Evolutionary conservation across 2,329 filamentous ascomycete genomes (phyloP).

Genomic region (Magnaporthales sp.): DNA sequence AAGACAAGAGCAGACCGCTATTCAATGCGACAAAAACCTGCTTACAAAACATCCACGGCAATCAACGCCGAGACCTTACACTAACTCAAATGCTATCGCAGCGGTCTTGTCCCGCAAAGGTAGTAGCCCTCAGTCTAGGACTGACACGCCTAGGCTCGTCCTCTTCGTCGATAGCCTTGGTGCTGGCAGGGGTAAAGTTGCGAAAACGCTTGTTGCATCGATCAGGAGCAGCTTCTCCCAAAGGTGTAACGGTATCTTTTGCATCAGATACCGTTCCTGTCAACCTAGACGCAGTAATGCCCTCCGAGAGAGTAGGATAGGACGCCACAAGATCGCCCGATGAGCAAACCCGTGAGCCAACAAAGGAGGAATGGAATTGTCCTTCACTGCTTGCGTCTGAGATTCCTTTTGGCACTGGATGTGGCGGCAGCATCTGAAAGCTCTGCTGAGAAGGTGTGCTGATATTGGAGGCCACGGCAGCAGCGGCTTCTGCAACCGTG

Average conservation of each 20-base stretch:
- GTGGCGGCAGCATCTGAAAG: constrained; percentile 7
- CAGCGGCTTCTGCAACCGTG: constrained; percentile 12
- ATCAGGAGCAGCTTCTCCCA: constrained; percentile 1
- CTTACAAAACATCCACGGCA: neutral
- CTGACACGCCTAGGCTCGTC: constrained; percentile 33
- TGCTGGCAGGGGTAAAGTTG: constrained; percentile 35
- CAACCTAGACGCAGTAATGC: neutral
- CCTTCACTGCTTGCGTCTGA: constrained; percentile 17
- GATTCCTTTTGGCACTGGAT: constrained; percentile 4
- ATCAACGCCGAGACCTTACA: neutral
- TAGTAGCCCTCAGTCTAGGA: constrained; percentile 17
- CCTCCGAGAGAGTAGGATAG: constrained; percentile 16
- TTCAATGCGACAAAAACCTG: neutral
- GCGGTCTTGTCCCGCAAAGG: neutral
- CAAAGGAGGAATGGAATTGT: constrained; percentile 19
- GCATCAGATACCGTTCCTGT: neutral
- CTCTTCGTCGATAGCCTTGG: constrained; percentile 37
- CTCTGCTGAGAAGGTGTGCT: neutral
- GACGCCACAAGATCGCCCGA: constrained; percentile 21
- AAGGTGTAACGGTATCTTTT: neutral
- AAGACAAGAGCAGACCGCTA: neutral
- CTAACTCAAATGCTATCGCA: neutral
- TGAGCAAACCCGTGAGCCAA: constrained; percentile 20
- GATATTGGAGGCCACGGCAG: neutral
- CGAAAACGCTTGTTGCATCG: constrained; percentile 36